A percentile compares a stretch with the other conserved stretches of the same genome.
Conservation (phyloP, 768 basidiomycete genomes). For the Mycena polygramma region DNA sequence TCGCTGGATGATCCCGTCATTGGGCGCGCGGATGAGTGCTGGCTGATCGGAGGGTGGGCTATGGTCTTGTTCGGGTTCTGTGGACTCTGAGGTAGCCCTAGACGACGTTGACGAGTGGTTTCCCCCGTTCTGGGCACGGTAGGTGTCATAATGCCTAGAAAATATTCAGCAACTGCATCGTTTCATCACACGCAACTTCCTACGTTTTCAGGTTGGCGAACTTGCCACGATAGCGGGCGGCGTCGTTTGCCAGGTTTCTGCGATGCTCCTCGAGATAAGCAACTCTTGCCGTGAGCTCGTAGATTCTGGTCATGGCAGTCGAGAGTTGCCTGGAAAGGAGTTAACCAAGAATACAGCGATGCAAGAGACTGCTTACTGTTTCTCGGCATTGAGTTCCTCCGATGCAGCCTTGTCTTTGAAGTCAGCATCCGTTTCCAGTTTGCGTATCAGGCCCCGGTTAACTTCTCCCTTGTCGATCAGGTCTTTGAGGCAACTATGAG, state of each 20-base stretch:
- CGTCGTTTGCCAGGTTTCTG: conserved; percentile 8
- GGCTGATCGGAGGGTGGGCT: background rate
- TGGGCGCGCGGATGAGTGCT: background rate
- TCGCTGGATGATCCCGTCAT: background rate
- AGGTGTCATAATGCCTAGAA: conserved; percentile 19
- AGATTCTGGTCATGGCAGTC: background rate
- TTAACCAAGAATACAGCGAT: background rate
- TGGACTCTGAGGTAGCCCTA: background rate
- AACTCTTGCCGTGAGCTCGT: conserved; percentile 8
- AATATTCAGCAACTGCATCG: background rate
- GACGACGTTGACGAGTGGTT: background rate
- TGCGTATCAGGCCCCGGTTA: conserved; percentile 16
- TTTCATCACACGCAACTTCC: background rate
- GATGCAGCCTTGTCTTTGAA: conserved; percentile 14
- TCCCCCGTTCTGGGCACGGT: background rate
- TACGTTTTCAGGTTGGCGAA: background rate
- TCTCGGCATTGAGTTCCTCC: background rate
- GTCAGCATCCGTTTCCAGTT: conserved; percentile 17
- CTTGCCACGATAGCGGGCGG: conserved; percentile 5
- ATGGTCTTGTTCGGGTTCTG: background rate
- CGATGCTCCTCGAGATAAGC: conserved; percentile 21
- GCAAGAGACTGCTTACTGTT: background rate
- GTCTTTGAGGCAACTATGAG: conserved; percentile 25
- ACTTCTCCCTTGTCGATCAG: conserved; percentile 17
- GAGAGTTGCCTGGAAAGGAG: conserved; percentile 8